Base-by-base conservation (phyloP, 2,329 filamentous ascomycete genomes). In the Claviceps maximensis region DNA sequence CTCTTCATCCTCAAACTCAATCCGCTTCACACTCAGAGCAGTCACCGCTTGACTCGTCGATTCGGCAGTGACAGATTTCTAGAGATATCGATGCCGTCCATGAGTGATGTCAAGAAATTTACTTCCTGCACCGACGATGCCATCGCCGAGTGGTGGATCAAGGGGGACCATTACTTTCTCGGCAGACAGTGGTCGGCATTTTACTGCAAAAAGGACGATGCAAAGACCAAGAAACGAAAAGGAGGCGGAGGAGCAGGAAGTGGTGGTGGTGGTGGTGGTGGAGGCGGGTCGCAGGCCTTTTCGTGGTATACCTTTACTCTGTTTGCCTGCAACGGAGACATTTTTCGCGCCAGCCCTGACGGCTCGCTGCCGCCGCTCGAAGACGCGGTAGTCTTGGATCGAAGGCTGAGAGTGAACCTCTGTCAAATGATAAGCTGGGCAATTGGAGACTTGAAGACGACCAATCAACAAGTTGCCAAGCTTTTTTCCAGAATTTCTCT, bases 21-120 rank as follows among this genome's bases (percentile, higher is more conserved):
- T 2, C 73, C 77, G 0, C 59, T 82, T 1, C 68, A 65, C 10
- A 60, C 80, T 1, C 75, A 79, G 27, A 60, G 69, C 2, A 67
- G 74, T 0, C 72, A 80, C 61, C 74, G 80, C 1, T 62, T 83
- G 0, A 66, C 67, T 21, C 73, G 80, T 13, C 74, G 73, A 4
- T 82, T 81, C 57, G 79, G 80, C 0, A 64, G 73, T 0, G 79
- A 84, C 56, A 71, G 80, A 0, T 82, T 82, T 47, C 55, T 84
- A 1, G 77, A 83, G 51, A 54, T 84, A 0, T 61, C 72, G 4
- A 67, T 82, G 5, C 79, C 80, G 0, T 69, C 69, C 0, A 67
- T 72, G 0, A 64, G 60, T 1, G 63, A 59, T 2, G 58, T 64
- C 2, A 59, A 62, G 0, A 63, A 67, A 0, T 49, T 56, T 0